Base-by-base conservation (phyloP, 2,329 filamentous ascomycete species). In the Fulvia fulva region DNA sequence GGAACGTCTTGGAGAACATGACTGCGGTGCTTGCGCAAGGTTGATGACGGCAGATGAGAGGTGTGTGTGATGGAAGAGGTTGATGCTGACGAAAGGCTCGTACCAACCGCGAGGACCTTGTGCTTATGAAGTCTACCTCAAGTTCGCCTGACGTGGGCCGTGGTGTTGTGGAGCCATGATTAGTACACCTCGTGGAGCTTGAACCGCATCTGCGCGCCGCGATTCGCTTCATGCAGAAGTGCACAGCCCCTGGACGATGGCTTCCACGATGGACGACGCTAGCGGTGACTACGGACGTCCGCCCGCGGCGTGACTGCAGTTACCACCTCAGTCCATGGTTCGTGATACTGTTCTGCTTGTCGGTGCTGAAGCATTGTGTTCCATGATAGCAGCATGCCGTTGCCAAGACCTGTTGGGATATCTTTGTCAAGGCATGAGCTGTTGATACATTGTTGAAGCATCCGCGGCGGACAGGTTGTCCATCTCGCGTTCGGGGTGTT, bases 1-100 rank as follows among this genome's bases (percentile, higher is more conserved):
- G 19, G 52, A 77, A 62, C 26, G 66, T 62, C 65, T 75, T 77
- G 67, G 73, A 69, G 30, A 73, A 71, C 76, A 78, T 78, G 21
- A 37, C 41, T 53, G 49, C 57, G 56, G 16, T 28, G 28, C 19
- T 21, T 25, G 41, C n/a, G 30, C 22, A 54, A 22, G 19, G 44
- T 22, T 21, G 26, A 21, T 34, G 16, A 53, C 34, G 53, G 51
- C 51, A 47, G 34, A 52, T 32, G 19, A 47, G 22, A 23, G 34
- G 16, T 34, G 43, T 6, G 30, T 19, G 34, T 34, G 34, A 43
- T n/a, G 45, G 32, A 4, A 32, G 41, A 25, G 43, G 19, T 45
- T 51, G 51, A 9, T 32, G 30, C 9, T n/a, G 6, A 49, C 19
- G 3, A 52, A 21, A 21, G 22, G 28, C 16, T 22, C 55, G 43